A percentile compares a stretch with the other conserved stretches of the same genome.
Evolutionary conservation across 2,329 filamentous ascomycete genomes (phyloP).

Genomic region (Botrytis fabae): DNA sequence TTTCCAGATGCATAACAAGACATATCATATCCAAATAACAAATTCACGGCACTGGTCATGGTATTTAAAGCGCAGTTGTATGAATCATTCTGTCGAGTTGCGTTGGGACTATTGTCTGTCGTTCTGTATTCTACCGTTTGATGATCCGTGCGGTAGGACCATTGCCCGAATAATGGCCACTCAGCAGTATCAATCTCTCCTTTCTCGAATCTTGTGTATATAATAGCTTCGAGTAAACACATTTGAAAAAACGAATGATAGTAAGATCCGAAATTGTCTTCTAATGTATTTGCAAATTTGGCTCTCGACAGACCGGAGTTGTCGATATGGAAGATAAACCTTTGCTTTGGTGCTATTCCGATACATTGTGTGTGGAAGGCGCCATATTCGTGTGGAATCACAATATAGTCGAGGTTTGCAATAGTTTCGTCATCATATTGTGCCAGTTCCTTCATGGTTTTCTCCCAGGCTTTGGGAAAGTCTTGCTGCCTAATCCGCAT

Average conservation of each 20-base stretch:
- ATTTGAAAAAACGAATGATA: neutral
- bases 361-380: neutral
- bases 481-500: neutral
- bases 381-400: neutral
- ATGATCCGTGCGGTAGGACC: neutral
- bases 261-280: neutral
- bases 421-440: conserved; percentile 4
- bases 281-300: neutral
- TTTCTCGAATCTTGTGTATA: neutral
- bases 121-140: neutral
- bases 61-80: conserved; percentile 4
- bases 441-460: neutral
- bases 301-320: neutral
- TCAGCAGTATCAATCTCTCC: neutral
- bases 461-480: neutral
- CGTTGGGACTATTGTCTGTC: conserved; percentile 13
- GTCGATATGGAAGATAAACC: conserved; percentile 15
- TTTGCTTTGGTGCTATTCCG: conserved; percentile 14
- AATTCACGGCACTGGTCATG: neutral
- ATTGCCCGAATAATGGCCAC: conserved; percentile 14
- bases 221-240: neutral
- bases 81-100: neutral
- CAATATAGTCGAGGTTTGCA: conserved; percentile 10
- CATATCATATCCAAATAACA: conserved; percentile 18
- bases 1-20: neutral